Evolutionary conservation across 148 eudicot species (phyloP).

Genomic region (Silene conica): DNA sequence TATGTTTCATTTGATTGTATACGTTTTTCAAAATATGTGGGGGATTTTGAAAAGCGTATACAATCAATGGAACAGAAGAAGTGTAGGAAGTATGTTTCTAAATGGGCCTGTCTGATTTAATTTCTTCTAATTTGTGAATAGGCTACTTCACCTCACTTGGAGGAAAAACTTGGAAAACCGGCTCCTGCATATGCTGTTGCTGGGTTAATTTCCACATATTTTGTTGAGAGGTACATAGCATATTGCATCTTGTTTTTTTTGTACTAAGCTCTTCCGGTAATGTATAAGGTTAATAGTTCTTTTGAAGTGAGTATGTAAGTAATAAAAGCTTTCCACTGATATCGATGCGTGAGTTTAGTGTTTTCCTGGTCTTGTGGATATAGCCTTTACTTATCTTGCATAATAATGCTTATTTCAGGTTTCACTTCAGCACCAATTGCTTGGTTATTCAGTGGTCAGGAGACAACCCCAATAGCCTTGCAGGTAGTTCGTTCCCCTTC

Average conservation of each 20-base stretch:
- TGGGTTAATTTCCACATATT: constrained; percentile 66
- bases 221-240: constrained; percentile 62
- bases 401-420: constrained; percentile 37
- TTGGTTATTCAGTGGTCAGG: constrained; percentile 93
- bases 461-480: constrained; percentile 90
- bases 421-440: constrained; percentile 60
- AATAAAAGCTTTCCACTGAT: background rate
- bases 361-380: background rate
- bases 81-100: background rate
- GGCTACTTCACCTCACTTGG: constrained; percentile 87
- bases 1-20: too few relatives aligned
- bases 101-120: constrained; percentile 6
- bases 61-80: too few relatives aligned
- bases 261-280: background rate
- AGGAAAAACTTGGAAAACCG: constrained; percentile 71
- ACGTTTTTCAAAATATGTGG: too few relatives aligned
- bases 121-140: constrained; percentile 22
- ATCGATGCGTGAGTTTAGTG: background rate
- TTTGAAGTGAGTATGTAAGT: background rate
- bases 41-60: too few relatives aligned
- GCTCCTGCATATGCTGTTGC: constrained; percentile 92
- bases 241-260: background rate
- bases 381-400: background rate
- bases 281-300: background rate
- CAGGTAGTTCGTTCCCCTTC: constrained; percentile 37